These are phyloP conservation scores for Cladosporium sp. DNA, from an alignment of 2,329 filamentous ascomycete genomes.

Conservation along the genomic window DNA sequence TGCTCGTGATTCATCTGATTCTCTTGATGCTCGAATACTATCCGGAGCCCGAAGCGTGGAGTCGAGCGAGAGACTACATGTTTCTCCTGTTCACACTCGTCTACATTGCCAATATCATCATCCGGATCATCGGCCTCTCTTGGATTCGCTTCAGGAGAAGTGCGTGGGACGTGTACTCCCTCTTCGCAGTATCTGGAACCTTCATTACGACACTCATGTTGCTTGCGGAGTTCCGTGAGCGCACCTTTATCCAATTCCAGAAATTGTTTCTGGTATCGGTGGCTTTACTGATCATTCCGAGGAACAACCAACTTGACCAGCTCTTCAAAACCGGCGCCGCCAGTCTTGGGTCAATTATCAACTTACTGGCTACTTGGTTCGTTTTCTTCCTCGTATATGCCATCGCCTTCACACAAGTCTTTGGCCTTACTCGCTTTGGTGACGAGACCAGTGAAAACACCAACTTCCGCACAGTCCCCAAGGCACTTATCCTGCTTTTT, in stretches of 20 bases:
- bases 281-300: conserved; percentile 82
- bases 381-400: conserved; percentile 95
- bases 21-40: conserved; percentile 84
- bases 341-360: conserved; percentile 83
- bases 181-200: conserved; percentile 73
- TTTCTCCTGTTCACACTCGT: conserved; percentile 79
- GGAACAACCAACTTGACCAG: conserved; percentile 95
- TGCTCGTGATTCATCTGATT: conserved; percentile 76
- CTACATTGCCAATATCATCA: conserved; percentile 75
- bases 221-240: conserved; percentile 52
- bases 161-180: conserved; percentile 90
- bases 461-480: conserved; percentile 91
- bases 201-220: conserved; percentile 77
- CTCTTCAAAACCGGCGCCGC: conserved; percentile 98
- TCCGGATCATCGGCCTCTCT: conserved; percentile 81
- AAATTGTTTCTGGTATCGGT: conserved; percentile 92
- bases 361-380: conserved; percentile 92
- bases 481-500: conserved; percentile 88
- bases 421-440: conserved; percentile 88
- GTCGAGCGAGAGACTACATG: conserved; percentile 58
- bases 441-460: conserved; percentile 66
- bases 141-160: conserved; percentile 90
- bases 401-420: conserved; percentile 92
- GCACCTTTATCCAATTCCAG: conserved; percentile 73
- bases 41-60: conserved; percentile 67